Evolutionary conservation across 768 basidiomycete species (phyloP), one percentile per base, ranked within the genome.

Genomic region (Russula lepida): DNA sequence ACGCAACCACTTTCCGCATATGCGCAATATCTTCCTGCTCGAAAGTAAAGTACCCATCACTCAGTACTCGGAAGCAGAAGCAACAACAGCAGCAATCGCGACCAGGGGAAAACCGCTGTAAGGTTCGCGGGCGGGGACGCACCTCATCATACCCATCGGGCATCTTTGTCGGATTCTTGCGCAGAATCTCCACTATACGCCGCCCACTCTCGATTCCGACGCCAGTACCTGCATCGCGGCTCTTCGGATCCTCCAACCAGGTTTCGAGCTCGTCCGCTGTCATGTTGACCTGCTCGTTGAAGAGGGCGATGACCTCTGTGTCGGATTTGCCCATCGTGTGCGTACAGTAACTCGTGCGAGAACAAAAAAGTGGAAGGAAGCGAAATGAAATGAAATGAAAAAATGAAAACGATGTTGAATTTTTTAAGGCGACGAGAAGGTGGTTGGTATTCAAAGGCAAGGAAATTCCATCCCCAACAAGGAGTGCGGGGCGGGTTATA

Each of bases 1-100:
- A 73, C 73, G 68, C 62, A 19, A 73, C 70, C 25, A 74, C 72
- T 58, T 72, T 73, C 27, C 71, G 64, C 63, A 73, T 72, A 59
- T 73, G 72, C 60, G 67, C 65, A n/a, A 72, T 67, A 33, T 71
- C 71, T 37, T 69, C 68, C 71, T 74, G 46, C 13, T 25, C 50
- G 17, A 52, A 9, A 23, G 6, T 5, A 47, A 46, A 46, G 25
- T 4, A 17, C 46, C 21, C n/a, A 43, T 6, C 13, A 44, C 21
- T 48, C 30, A 53, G 37, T 13, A 6, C 33, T 25, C 6, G 15
- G 28, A 46, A 15, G 15, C 15, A 37, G 15, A n/a, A n/a, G n/a
- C n/a, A n/a, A n/a, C n/a, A n/a, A n/a, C n/a, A n/a, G n/a, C n/a
- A n/a, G n/a, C n/a, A n/a, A n/a, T 37, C 35, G 35, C 35, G 15